Percentiles rank a stretch among this genome's conserved stretches.
phyloP scores from a whole-genome alignment of 306 rosid genomes.

The Vigna reflexopilosa region DNA sequence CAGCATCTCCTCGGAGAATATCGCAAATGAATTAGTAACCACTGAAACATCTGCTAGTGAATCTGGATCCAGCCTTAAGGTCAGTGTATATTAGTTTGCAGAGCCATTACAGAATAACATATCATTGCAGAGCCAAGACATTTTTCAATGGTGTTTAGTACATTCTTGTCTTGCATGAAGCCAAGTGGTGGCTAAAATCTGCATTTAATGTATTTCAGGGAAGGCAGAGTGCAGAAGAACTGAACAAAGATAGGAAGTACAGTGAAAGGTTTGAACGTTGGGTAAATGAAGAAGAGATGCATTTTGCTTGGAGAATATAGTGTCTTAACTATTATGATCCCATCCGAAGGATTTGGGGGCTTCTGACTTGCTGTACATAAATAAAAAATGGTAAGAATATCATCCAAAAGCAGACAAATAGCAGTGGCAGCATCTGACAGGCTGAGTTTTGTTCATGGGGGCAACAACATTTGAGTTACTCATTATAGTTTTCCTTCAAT shows the following conservation, averaged over 20 bases:
- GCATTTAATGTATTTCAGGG: slow-evolving; percentile 51
- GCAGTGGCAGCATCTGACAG: slow-evolving; percentile 41
- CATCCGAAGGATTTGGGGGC: slow-evolving; percentile 68
- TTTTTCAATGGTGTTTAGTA: not conserved
- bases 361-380: slow-evolving; percentile 60
- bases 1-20: slow-evolving; percentile 73
- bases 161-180: slow-evolving; percentile 13
- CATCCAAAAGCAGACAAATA: slow-evolving; percentile 37
- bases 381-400: slow-evolving; percentile 53
- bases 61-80: slow-evolving; percentile 66
- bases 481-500: slow-evolving; percentile 19
- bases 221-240: slow-evolving; percentile 50
- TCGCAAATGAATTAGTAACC: slow-evolving; percentile 58
- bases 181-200: slow-evolving; percentile 9
- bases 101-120: slow-evolving; percentile 1
- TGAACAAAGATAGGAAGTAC: slow-evolving; percentile 41
- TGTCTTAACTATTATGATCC: slow-evolving; percentile 37
- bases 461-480: slow-evolving; percentile 27
- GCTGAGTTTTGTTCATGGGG: slow-evolving; percentile 44
- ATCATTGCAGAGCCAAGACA: not conserved
- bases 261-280: slow-evolving; percentile 53
- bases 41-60: slow-evolving; percentile 69
- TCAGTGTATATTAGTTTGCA: slow-evolving; percentile 45
- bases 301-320: slow-evolving; percentile 38
- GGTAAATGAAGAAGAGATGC: slow-evolving; percentile 57